Base-by-base conservation (phyloP, 2,329 filamentous ascomycete species). In the Ceratocystis lukuohia region DNA sequence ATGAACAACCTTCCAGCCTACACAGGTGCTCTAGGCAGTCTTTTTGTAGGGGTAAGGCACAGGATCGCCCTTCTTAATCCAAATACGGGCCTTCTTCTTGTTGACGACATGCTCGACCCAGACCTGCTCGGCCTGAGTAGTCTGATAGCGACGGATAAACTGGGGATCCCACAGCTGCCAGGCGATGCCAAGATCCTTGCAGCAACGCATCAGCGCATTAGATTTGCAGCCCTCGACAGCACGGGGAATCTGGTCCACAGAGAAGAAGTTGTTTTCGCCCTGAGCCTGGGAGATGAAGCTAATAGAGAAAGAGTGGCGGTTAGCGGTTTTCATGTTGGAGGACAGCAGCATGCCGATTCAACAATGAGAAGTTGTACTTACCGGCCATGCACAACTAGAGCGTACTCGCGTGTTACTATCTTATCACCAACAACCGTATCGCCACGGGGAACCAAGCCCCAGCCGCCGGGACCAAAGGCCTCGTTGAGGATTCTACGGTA, bases 221-320 rank as follows among this genome's bases (percentile, higher is more conserved):
- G 91, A 96, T 77, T 96, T 96, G 82, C 91, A 96, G 65, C 94
- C 94, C 77, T 99, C 94, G 68, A 92, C 92, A 7, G 94, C 92
- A 1, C 92, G 96, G 30, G 94, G 91, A 69, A 99, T 91, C 66
- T 88, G 88, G 71, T 96, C 92, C 44, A 90, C 83, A 71, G 84
- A 85, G 78, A 97, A 99, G 77, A 95, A 99, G 70, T 89, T 85
- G 79, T 96, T 93, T 76, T 97, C 94, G 74, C 94, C 94, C 70
- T 94, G 88, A 0, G 94, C 91, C 71, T 97, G 88, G 33, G 88
- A 91, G 57, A 97, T 89, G 70, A 96, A 88, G 69, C 93, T 96
- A 66, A 61, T 46, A 46, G 5, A 44, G 17, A 28, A 33, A 33
- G 1, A n/a, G 15, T 33, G 28, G 17, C 10, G 5, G 37, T 62